These are phyloP conservation scores for Cladophialophora chaetospira DNA, from an alignment of 2,329 filamentous ascomycete species.

Conservation along the genomic window DNA sequence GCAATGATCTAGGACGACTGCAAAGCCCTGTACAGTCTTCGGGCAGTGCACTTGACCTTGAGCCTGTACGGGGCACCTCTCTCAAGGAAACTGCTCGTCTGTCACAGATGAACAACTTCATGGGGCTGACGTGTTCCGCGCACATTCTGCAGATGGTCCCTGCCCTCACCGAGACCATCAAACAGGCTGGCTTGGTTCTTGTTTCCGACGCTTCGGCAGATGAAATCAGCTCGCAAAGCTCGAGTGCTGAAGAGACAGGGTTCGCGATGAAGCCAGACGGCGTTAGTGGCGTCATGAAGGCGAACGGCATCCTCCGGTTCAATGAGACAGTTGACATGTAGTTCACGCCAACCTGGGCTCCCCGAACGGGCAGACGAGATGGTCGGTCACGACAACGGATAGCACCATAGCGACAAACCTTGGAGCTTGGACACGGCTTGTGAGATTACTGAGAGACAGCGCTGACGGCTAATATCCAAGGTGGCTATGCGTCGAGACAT, in stretches of 20 bases:
- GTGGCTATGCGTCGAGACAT: not conserved
- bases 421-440: too few relatives aligned
- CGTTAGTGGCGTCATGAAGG: constrained; percentile 82
- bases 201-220: constrained; percentile 82
- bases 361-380: not conserved
- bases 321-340: constrained; percentile 84
- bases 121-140: constrained; percentile 91
- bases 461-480: not conserved
- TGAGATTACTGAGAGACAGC: not conserved
- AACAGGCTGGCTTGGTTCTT: constrained; percentile 87
- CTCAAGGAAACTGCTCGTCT: constrained; percentile 95
- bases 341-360: not conserved
- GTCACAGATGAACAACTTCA: constrained; percentile 94
- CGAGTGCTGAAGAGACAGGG: constrained; percentile 23
- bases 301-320: constrained; percentile 85
- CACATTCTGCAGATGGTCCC: constrained; percentile 89
- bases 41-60: constrained; percentile 30
- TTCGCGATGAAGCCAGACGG: constrained; percentile 71
- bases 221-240: constrained; percentile 31
- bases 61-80: constrained; percentile 58
- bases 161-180: constrained; percentile 87
- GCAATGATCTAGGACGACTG: constrained; percentile 77
- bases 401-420: not conserved
- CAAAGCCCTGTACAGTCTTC: constrained; percentile 51
- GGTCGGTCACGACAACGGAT: not conserved